Percentiles rank a stretch among this genome's conserved stretches.
phyloP scores from a whole-genome alignment of 116 monocot species.

The Posidonia oceanica region DNA sequence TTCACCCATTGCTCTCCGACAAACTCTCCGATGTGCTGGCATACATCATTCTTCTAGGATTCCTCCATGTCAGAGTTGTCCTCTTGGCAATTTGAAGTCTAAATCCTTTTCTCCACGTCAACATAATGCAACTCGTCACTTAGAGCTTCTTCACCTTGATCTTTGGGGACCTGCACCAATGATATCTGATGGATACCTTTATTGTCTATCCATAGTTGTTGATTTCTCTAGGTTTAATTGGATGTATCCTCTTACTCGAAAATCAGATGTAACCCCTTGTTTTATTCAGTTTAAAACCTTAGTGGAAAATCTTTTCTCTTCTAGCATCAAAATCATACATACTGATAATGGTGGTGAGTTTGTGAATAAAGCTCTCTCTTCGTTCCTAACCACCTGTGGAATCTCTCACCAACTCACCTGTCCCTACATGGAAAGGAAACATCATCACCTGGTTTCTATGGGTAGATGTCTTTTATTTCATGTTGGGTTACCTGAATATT shows the following conservation, averaged over 20 bases:
- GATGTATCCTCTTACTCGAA: not conserved
- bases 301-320: not conserved
- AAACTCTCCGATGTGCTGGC: not conserved
- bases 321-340: not conserved
- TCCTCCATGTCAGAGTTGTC: not conserved
- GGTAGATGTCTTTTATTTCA: not conserved
- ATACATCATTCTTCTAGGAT: not conserved
- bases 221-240: not conserved
- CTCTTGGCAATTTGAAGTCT: not conserved
- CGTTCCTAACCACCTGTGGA: not conserved
- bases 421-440: not conserved
- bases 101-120: not conserved
- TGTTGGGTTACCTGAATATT: not conserved
- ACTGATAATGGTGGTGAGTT: not conserved
- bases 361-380: not conserved
- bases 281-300: not conserved
- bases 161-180: not conserved
- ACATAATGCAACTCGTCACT: not conserved
- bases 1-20: not conserved
- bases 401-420: not conserved
- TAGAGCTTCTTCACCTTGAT: not conserved
- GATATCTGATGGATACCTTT: not conserved
- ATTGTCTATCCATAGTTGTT: not conserved
- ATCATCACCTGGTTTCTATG: not conserved
- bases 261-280: not conserved